These are phyloP conservation scores for Hortiboletus campestris DNA, from an alignment of 768 basidiomycete species.

Conservation along the genomic window DNA sequence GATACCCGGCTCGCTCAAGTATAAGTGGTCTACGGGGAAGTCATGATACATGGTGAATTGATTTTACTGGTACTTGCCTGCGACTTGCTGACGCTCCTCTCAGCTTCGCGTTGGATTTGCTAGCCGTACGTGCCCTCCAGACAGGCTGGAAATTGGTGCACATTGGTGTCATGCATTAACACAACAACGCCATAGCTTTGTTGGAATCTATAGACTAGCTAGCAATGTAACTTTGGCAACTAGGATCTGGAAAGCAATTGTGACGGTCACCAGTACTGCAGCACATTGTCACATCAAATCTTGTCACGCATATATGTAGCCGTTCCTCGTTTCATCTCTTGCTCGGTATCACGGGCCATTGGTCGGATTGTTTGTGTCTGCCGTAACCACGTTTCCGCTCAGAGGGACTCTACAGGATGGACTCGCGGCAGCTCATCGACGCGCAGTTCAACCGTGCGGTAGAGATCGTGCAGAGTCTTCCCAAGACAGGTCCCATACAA, in stretches of 20 bases:
- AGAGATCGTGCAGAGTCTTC: slow-evolving; percentile 88
- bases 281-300: slow-evolving; percentile 1
- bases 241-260: no score
- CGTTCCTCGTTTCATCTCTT: background rate
- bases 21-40: slow-evolving; percentile 63
- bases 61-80: background rate
- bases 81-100: background rate
- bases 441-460: slow-evolving; percentile 92
- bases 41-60: slow-evolving; percentile 20
- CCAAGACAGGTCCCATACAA: slow-evolving; percentile 93
- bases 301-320: slow-evolving; percentile 11
- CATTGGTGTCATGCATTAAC: background rate
- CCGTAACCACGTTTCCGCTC: background rate
- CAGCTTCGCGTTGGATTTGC: background rate
- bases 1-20: slow-evolving; percentile 74
- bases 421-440: slow-evolving; percentile 66
- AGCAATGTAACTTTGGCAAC: background rate
- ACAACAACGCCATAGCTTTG: background rate
- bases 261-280: background rate
- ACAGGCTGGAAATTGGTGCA: background rate
- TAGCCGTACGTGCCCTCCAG: background rate
- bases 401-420: slow-evolving; percentile 39
- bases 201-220: background rate
- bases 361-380: background rate
- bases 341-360: background rate